These are phyloP conservation scores for Pestalotiopsis sp. DNA, from an alignment of 2,329 filamentous ascomycete genomes.

Conservation along the genomic window DNA sequence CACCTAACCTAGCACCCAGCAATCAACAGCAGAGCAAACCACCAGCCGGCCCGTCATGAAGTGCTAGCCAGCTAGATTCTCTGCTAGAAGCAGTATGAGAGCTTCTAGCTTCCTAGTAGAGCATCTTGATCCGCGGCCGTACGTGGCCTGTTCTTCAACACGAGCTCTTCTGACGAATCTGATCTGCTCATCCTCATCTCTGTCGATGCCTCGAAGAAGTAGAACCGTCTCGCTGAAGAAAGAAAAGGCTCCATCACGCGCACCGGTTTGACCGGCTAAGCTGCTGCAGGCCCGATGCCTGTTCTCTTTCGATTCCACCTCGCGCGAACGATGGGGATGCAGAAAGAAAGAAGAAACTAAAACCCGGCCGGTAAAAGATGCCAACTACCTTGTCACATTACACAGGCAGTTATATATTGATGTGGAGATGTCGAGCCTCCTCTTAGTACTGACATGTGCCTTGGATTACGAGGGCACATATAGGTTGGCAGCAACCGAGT, in stretches of 20 bases:
- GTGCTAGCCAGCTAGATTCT: background rate
- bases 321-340: background rate
- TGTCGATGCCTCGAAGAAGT: background rate
- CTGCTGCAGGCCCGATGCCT: background rate
- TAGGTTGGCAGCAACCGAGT: background rate
- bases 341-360: background rate
- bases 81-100: background rate
- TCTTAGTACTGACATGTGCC: background rate
- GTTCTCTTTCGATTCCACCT: background rate
- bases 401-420: background rate
- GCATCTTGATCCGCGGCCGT: background rate
- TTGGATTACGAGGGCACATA: background rate
- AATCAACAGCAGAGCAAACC: background rate
- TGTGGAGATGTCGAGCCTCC: background rate
- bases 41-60: background rate
- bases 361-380: background rate
- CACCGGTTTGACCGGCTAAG: too few species aligned
- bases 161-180: background rate
- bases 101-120: background rate
- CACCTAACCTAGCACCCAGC: background rate
- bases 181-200: background rate
- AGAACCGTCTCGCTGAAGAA: background rate
- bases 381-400: background rate
- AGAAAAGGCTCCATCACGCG: background rate
- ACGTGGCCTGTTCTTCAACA: background rate